Conservation (phyloP, 2,329 filamentous ascomycete species). For the Colletotrichum cereale region DNA sequence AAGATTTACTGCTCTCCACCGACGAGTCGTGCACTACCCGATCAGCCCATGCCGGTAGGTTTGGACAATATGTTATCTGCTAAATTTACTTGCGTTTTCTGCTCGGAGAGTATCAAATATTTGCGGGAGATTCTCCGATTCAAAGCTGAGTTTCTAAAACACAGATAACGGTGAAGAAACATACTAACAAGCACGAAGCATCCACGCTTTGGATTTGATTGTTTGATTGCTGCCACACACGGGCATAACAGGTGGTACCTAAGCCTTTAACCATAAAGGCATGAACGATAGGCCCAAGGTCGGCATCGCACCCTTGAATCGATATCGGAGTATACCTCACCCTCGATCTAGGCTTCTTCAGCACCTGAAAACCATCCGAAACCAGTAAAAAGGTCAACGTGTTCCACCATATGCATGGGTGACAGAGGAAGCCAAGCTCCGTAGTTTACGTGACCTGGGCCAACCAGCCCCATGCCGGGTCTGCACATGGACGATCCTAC, state of each 20-base stretch:
- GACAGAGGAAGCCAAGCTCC: not conserved
- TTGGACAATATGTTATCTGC: not conserved
- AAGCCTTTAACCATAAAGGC: no score
- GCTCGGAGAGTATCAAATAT: not conserved
- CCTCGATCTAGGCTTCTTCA: not conserved
- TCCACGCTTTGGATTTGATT: not conserved
- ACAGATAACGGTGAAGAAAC: no score
- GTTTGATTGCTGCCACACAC: not conserved
- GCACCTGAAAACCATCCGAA: no score
- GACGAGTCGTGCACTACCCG: not conserved
- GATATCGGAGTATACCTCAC: not conserved
- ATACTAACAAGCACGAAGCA: not conserved
- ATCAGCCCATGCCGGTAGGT: not conserved
- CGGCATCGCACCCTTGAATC: not conserved
- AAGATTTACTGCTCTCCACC: not conserved
- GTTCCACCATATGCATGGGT: not conserved
- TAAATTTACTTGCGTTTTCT: not conserved
- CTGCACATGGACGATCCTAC: not conserved
- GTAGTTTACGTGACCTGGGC: no score
- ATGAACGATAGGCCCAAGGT: not conserved
- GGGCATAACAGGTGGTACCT: no score
- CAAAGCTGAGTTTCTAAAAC: no score
- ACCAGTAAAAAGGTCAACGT: not conserved
- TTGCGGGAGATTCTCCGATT: no score
- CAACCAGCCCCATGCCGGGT: no score